A percentile compares a stretch with the other conserved stretches of the same genome.
phyloP scores from a whole-genome alignment of 352 stramenopile species.

The Phytophthora meadii region DNA sequence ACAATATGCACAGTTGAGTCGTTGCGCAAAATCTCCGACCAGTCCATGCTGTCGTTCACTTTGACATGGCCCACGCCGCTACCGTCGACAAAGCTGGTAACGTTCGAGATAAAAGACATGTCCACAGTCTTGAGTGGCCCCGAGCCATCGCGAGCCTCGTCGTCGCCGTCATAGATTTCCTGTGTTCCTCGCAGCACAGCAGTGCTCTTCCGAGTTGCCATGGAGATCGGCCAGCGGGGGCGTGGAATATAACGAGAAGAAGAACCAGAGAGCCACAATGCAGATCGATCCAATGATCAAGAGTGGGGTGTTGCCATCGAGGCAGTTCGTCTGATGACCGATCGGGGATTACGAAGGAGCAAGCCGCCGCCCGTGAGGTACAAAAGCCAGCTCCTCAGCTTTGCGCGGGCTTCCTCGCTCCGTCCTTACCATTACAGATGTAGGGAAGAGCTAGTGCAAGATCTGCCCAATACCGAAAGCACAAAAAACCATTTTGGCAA shows the following conservation, averaged over 20 bases:
- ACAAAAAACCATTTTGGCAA: background rate
- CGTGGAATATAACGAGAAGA: conserved; percentile 4
- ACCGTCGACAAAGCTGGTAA: conserved; percentile 34
- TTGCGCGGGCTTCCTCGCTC: conserved; percentile 15
- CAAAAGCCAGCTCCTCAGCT: conserved; percentile 14
- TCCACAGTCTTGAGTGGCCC: conserved; percentile 24
- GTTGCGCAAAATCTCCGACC: conserved; percentile 47
- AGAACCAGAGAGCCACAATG: conserved; percentile 10
- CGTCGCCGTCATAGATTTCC: conserved; percentile 14
- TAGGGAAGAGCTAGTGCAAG: conserved; percentile 23
- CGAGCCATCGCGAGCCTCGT: conserved; percentile 3
- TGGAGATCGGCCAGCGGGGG: conserved; percentile 17
- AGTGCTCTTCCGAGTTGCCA: conserved; percentile 1
- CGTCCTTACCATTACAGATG: conserved; percentile 34
- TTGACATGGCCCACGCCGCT: conserved; percentile 44
- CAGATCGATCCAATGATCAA: conserved; percentile 27
- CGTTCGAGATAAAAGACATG: conserved; percentile 43
- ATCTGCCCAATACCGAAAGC: conserved; percentile 16
- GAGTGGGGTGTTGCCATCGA: conserved; percentile 19
- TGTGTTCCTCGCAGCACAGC: conserved; percentile 14
- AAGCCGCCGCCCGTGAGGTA: conserved; percentile 12
- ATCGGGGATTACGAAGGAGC: conserved; percentile 31
- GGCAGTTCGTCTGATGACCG: conserved; percentile 31
- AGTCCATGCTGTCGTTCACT: conserved; percentile 38
- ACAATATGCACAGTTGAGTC: conserved; percentile 53